Base-by-base conservation (phyloP, 1,284 basidiomycete species). In the Cystobasidium sp. region DNA sequence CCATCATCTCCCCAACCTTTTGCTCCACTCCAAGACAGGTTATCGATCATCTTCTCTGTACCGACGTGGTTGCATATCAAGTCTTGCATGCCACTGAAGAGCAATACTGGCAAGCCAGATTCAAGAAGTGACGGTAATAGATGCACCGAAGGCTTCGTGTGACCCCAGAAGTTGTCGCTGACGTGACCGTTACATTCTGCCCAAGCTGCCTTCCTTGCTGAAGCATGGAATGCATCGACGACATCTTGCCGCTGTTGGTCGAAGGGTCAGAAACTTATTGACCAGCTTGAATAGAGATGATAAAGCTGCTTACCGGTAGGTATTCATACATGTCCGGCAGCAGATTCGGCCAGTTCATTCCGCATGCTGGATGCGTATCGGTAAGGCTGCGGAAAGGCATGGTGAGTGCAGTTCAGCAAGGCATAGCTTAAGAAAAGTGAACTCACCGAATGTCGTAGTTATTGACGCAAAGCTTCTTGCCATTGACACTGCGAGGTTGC, bases 291-390 rank as follows among this genome's bases (percentile, higher is more conserved):
- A 47, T 22, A 44, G 39, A 6, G 1, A 47, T 2, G 2, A 31
- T n/a, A n/a, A n/a, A n/a, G n/a, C 6, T 12, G 84, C 91, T 74
- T 81, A 94, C 93, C 37, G 87, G 88, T 14, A 99, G 87, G 81
- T 95, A 97, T 3, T 85, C 84, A 53, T 89, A 90, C 49, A 97
- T 86, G 61, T 90, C 88, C 9, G 85, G 82, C 31, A 99, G 87
- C 77, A 94, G 93, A n/a, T 90, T 89, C 4, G 96, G 96, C 96
- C 96, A 99, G 82, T 96, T 96, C 93, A 98, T 92, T 0, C 96
- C 96, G 82, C 96, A 99, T 2, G 88, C 90, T n/a, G 95, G 95
- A 59, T 82, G 85, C 14, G 86, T 86, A 81, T 99, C 97, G 69
- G 90, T 88, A 39, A 93, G 84, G 4, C 75, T 74, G 59, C 6